Conservation (phyloP, 805 yeast genomes). For the Candida peoriensis region DNA sequence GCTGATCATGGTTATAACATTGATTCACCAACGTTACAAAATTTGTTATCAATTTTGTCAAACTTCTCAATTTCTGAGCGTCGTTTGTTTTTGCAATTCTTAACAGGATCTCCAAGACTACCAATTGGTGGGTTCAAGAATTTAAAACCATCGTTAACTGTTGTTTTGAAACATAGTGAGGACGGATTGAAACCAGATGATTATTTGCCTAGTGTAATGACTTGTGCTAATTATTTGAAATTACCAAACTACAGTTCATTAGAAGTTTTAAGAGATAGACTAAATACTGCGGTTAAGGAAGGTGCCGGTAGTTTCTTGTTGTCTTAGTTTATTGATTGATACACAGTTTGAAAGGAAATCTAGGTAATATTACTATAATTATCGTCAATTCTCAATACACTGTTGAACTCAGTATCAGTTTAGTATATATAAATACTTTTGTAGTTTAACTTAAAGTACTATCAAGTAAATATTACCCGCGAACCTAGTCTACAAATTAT, state of each 20-base stretch:
- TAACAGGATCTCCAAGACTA: slow-evolving; percentile 88
- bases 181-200: slow-evolving; percentile 64
- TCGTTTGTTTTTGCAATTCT: slow-evolving; percentile 73
- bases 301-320: slow-evolving; percentile 86
- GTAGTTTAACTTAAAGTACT: no score
- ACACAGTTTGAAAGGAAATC: no score
- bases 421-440: no score
- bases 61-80: slow-evolving; percentile 50
- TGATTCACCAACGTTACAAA: slow-evolving; percentile 59
- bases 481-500: no score
- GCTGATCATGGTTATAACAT: slow-evolving; percentile 89
- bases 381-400: no score
- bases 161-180: slow-evolving; percentile 81
- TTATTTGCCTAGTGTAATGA: slow-evolving; percentile 95
- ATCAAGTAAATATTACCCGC: no score
- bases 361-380: no score
- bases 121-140: slow-evolving; percentile 93
- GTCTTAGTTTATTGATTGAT: slow-evolving; percentile 33
- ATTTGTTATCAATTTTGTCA: slow-evolving; percentile 57
- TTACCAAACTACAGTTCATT: slow-evolving; percentile 74
- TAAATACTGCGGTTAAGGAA: slow-evolving; percentile 71
- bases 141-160: slow-evolving; percentile 76
- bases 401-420: no score
- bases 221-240: slow-evolving; percentile 92
- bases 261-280: slow-evolving; percentile 51